Evolutionary conservation across 1,284 basidiomycete genomes (phyloP).

Genomic region (Moniliophthora roreri): DNA sequence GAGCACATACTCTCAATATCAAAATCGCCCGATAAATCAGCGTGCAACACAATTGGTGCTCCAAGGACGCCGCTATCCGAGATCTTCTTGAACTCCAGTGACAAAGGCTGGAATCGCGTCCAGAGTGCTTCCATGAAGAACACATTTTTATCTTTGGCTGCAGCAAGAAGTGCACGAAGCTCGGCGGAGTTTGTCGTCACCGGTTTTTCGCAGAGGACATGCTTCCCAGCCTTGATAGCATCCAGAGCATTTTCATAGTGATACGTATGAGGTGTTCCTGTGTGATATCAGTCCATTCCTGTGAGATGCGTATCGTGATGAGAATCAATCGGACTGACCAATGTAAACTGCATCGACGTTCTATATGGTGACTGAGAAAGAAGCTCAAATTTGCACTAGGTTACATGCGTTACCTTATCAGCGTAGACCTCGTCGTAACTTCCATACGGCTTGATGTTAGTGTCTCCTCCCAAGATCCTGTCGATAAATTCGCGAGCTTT

Average conservation of each 20-base stretch:
- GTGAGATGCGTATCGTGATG: background rate
- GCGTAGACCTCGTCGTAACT: constrained; percentile 77
- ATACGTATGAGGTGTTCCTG: constrained; percentile 83
- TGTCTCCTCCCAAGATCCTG: constrained; percentile 45
- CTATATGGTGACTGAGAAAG: constrained; percentile 36
- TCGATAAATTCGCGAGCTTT: constrained; percentile 77
- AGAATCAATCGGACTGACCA: constrained; percentile 39
- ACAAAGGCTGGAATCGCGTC: constrained; percentile 78
- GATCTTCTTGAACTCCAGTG: constrained; percentile 63
- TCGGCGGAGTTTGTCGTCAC: constrained; percentile 68
- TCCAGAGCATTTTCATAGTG: constrained; percentile 82
- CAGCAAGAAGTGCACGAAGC: constrained; percentile 61
- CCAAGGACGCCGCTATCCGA: constrained; percentile 64
- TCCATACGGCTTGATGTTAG: constrained; percentile 68
- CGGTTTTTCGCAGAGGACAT: constrained; percentile 87
- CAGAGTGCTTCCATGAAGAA: constrained; percentile 91
- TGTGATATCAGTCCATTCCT: background rate
- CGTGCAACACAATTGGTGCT: constrained; percentile 60
- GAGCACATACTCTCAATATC: constrained; percentile 64
- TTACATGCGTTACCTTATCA: too few relatives aligned
- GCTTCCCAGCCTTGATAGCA: constrained; percentile 79
- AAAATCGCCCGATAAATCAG: constrained; percentile 77
- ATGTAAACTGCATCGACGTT: constrained; percentile 82
- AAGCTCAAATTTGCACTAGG: too few relatives aligned
- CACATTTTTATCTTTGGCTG: constrained; percentile 75